phyloP scores from a whole-genome alignment of 371 early-diverging fungal genomes.

The Massospora cicadina region DNA sequence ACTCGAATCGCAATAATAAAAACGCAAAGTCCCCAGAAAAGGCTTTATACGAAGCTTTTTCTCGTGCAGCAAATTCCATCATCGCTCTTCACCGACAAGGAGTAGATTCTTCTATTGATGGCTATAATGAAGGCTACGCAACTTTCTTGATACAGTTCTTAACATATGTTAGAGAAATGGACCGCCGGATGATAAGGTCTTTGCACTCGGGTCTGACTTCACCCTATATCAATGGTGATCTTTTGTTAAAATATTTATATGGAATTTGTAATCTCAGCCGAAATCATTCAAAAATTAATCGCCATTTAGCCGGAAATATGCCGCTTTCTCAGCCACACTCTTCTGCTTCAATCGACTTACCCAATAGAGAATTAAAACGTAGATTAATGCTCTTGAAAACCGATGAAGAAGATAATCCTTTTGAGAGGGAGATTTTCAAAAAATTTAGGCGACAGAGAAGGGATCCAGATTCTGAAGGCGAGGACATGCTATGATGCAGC shows the following conservation, averaged over 20 bases:
- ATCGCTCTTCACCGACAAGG: not conserved
- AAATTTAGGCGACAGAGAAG: not conserved
- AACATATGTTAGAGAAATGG: not conserved
- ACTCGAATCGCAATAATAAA: not conserved
- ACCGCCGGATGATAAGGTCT: not conserved
- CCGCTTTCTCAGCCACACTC: not conserved
- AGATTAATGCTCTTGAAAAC: not conserved
- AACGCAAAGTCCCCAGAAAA: not conserved
- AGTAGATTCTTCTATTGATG: not conserved
- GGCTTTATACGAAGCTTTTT: not conserved
- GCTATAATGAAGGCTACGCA: not conserved
- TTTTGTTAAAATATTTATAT: not conserved
- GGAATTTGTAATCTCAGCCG: not conserved
- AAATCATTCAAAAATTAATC: not conserved
- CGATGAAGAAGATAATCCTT: not conserved
- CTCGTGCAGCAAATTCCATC: not conserved
- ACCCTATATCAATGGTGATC: not conserved
- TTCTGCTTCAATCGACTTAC: not conserved
- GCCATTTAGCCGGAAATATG: not conserved
- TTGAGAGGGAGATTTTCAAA: not conserved
- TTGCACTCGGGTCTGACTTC: not conserved
- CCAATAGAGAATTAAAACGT: not conserved
- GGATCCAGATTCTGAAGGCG: not conserved
- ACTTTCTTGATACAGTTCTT: not conserved
- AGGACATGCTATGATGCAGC: not conserved